Conservation (phyloP, 108 stramenopile genomes). For the Skeletonema menzelii region DNA sequence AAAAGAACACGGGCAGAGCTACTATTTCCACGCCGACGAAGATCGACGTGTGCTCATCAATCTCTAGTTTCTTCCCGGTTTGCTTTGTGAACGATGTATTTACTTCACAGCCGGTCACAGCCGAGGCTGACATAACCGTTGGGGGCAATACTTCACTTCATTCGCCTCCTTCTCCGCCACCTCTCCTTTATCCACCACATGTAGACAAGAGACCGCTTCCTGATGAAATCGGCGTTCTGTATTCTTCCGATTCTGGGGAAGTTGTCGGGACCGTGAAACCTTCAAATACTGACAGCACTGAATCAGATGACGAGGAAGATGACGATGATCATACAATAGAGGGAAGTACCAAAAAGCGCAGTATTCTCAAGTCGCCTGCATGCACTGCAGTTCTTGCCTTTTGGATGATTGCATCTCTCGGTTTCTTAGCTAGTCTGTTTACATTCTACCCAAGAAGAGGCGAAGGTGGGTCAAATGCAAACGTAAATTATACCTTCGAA, state of each 20-base stretch:
- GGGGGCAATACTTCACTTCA: background rate
- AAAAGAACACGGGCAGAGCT: background rate
- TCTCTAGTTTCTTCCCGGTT: background rate
- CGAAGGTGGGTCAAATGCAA: background rate
- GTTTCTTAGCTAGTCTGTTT: background rate
- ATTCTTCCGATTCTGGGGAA: background rate
- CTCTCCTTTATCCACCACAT: no score
- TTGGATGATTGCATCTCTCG: background rate
- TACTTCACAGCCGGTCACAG: background rate
- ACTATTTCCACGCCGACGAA: background rate
- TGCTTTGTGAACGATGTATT: background rate
- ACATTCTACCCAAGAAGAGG: background rate
- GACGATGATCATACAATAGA: background rate
- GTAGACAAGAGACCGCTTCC: no score
- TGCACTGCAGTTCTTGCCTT: background rate
- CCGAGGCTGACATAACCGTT: background rate
- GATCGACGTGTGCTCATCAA: background rate
- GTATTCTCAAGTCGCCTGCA: background rate
- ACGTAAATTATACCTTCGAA: background rate
- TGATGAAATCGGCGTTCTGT: background rate
- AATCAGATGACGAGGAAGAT: background rate
- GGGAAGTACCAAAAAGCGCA: background rate
- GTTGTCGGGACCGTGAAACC: background rate
- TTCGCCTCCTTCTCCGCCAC: background rate
- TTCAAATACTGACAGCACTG: background rate